Evolutionary conservation across 441 rosid genomes (phyloP), one percentile per base, ranked within the genome.

Genomic region (Cnidoscolus chayamansa): DNA sequence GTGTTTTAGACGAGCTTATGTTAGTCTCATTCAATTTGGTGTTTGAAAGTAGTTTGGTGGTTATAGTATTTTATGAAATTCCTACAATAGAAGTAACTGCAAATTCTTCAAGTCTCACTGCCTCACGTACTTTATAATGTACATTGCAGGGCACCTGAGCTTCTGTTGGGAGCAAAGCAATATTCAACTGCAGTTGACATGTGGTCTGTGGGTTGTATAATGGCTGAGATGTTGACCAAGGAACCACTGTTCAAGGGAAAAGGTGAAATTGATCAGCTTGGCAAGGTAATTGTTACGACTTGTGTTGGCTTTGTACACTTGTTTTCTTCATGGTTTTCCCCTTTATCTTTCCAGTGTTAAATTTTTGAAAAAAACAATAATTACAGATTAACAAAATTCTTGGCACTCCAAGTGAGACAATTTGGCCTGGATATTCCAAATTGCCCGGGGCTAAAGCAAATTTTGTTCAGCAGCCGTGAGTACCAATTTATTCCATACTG

Each of bases 151-250:
- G 95, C 97, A 54, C 98, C 97, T 17, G 98, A 91, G 76, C 93
- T 90, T 67, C 82, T 93, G 5, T 77, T 91, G 43, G 98, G 94
- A 78, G 84, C 90, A n/a, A 88, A 93, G 70, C 74, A 86, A 78
- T 91, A 93, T 67, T 91, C 97, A 19, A 90, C 93, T 4, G 93
- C 97, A 40, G 80, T 90, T 72, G 97, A 93, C 80, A 91, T 93
- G 97, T 93, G 98, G 98, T 93, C 97, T 3, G 80, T 90, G 48
- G 98, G 98, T 53, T 93, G 97, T 74, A 91, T 93, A 59, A 93
- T 93, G 98, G 96, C 92, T 53, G 98, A 93, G 79, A 59, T 93
- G 68, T 76, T 93, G 72, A 79, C 89, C 11, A 86, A 82, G 57
- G 86, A 88, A 67, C 93, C 98, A 16, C 75, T 90, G 6, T 91